phyloP scores from a whole-genome alignment of 2,329 filamentous ascomycete species.

The Endothia cerciana region DNA sequence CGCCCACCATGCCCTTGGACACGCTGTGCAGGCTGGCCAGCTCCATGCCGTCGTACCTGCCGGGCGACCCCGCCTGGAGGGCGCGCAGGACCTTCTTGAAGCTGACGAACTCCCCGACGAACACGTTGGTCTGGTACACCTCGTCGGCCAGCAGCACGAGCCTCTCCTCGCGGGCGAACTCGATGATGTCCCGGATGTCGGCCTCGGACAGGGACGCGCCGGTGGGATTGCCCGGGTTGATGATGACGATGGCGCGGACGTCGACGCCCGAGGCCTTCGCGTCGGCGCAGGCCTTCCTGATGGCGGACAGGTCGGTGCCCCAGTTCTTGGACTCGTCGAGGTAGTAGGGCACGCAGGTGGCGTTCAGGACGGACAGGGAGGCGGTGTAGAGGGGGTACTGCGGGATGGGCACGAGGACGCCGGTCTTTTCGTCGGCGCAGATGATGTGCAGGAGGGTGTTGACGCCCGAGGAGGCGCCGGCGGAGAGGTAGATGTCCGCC shows the following conservation, averaged over 20 bases:
- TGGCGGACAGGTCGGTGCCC: slow-evolving; percentile 83
- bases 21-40: slow-evolving; percentile 90
- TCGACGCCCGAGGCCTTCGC: slow-evolving; percentile 79
- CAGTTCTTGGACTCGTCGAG: slow-evolving; percentile 85
- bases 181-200: slow-evolving; percentile 83
- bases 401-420: slow-evolving; percentile 91
- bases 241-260: slow-evolving; percentile 91
- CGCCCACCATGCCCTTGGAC: slow-evolving; percentile 98
- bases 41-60: slow-evolving; percentile 82
- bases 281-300: slow-evolving; percentile 73
- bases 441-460: slow-evolving; percentile 92
- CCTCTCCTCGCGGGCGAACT: slow-evolving; percentile 82
- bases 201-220: slow-evolving; percentile 80
- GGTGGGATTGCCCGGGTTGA: slow-evolving; percentile 98
- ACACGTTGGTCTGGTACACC: slow-evolving; percentile 99
- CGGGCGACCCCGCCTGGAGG: slow-evolving; percentile 74
- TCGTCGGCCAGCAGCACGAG: slow-evolving; percentile 94
- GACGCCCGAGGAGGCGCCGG: slow-evolving; percentile 90
- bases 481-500: slow-evolving; percentile 85
- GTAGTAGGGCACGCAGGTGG: slow-evolving; percentile 88
- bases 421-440: slow-evolving; percentile 75
- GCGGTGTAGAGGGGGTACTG: slow-evolving; percentile 99
- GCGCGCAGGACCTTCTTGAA: slow-evolving; percentile 89
- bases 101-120: slow-evolving; percentile 89
- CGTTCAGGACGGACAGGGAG: slow-evolving; percentile 82